These are phyloP conservation scores for Nicotiana attenuata DNA, from an alignment of 257 asterid genomes.

Conservation along the genomic window DNA sequence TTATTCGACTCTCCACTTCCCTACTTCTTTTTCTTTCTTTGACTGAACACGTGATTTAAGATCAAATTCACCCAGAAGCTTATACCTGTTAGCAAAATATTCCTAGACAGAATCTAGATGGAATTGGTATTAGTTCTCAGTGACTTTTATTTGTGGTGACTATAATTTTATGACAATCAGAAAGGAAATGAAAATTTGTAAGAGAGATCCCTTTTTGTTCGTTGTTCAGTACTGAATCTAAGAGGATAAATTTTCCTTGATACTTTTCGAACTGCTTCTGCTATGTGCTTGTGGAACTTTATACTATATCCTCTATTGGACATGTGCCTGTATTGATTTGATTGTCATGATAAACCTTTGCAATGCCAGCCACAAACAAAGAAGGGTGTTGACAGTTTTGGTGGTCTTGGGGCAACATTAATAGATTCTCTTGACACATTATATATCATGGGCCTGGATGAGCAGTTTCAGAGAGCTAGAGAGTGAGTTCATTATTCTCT, in stretches of 20 bases:
- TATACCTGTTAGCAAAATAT: neutral
- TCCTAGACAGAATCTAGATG: constrained; percentile 1
- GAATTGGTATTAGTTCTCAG: neutral
- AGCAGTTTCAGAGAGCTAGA: constrained; percentile 90
- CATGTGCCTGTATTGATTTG: neutral
- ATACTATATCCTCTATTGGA: neutral
- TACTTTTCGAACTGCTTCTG: neutral
- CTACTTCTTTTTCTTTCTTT: neutral
- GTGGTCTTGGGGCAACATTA: constrained; percentile 98
- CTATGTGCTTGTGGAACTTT: neutral
- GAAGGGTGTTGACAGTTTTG: constrained; percentile 90
- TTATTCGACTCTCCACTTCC: neutral
- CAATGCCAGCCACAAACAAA: constrained; percentile 80
- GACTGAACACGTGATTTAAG: neutral
- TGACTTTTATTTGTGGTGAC: neutral
- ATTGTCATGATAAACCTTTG: constrained; percentile 19
- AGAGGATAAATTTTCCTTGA: neutral
- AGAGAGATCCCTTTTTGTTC: neutral
- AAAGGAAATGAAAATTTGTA: neutral
- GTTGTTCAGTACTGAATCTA: neutral
- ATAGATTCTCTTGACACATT: constrained; percentile 93
- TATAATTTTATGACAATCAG: neutral
- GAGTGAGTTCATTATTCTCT: constrained; percentile 51
- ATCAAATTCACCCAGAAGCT: neutral
- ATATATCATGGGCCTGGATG: constrained; percentile 94